Base-by-base conservation (phyloP, 371 early-diverging fungal species). In the Quaeritorhiza haematococci region DNA sequence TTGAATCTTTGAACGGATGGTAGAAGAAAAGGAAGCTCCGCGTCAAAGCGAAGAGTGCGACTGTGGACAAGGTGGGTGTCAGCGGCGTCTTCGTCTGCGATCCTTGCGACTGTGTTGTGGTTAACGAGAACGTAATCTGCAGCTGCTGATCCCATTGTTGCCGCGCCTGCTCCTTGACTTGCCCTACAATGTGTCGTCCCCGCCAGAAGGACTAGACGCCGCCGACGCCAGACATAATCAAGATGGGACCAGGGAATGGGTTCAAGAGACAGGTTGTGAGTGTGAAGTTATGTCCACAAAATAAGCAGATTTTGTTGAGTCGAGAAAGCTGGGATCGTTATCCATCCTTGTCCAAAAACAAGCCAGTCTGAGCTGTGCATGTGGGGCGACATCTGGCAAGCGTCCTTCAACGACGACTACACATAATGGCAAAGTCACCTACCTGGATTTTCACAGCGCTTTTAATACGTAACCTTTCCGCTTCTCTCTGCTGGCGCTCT, bases 401-500 rank as follows among this genome's bases (percentile, higher is more conserved):
- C 13, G n/a, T 10, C 38, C 10, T 10, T 38, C 10, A 38, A n/a
- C 38, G 13, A 24, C 17, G 19, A 57, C 15, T 23, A 58, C 29
- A 10, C 13, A 13, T 13, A 13, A 63, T 43, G 19, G n/a, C n/a
- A 1, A 44, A 15, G 34, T 19, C n/a, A 23, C 35, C 53, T 63
- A 79, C 88, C 77, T 91, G 91, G 57, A 94, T 86, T 21, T 56
- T 67, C 7, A 66, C 55, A 1, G 88, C 88, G 26, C 83, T 78
- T 45, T 73, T 73, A 26, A 67, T 58, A 19, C 78, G 59, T n/a
- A 64, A 60, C 23, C 92, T 78, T 54, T 90, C 89, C 7, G 66
- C 67, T 53, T 92, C 92, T 64, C 94, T 69, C 33, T 72, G 71
- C 53, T 78, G 77, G 15, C 94, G 76, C 55, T 90, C 90, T 32